Evolutionary conservation across 768 basidiomycete genomes (phyloP).

Genomic region (Dacryopinax spathularia): DNA sequence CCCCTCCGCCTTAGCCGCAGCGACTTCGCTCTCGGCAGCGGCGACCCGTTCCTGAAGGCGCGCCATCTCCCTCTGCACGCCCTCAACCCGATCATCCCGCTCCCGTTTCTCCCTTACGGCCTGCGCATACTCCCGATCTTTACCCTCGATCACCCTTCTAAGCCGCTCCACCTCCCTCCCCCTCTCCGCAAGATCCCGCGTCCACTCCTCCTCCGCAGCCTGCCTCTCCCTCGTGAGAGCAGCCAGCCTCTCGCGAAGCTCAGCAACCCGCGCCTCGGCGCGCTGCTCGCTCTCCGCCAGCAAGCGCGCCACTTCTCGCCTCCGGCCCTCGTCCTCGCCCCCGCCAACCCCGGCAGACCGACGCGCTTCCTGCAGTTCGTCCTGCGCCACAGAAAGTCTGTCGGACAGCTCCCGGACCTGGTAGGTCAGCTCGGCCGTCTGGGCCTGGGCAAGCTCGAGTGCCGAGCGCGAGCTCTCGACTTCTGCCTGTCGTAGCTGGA

Average conservation of each 20-base stretch:
- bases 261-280: constrained; percentile 61
- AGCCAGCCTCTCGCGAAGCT: constrained; percentile 49
- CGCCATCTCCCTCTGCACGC: constrained; percentile 27
- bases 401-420: constrained; percentile 72
- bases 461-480: constrained; percentile 68
- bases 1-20: constrained; percentile 9
- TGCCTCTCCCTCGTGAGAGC: constrained; percentile 67
- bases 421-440: constrained; percentile 72
- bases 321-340: constrained; percentile 61
- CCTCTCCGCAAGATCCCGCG: constrained; percentile 65
- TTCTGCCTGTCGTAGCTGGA: constrained; percentile 81
- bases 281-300: constrained; percentile 60
- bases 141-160: constrained; percentile 44
- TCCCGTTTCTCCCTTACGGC: constrained; percentile 29
- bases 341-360: constrained; percentile 43
- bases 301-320: constrained; percentile 56
- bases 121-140: constrained; percentile 47
- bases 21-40: constrained; percentile 32
- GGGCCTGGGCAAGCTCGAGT: constrained; percentile 57
- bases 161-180: constrained; percentile 62
- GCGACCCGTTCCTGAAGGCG: constrained; percentile 26
- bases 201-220: constrained; percentile 83
- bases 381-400: constrained; percentile 50
- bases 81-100: constrained; percentile 42
- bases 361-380: constrained; percentile 47